These are phyloP conservation scores for Metschnikowia kofuensis DNA, from an alignment of 805 yeast species.

Conservation along the genomic window DNA sequence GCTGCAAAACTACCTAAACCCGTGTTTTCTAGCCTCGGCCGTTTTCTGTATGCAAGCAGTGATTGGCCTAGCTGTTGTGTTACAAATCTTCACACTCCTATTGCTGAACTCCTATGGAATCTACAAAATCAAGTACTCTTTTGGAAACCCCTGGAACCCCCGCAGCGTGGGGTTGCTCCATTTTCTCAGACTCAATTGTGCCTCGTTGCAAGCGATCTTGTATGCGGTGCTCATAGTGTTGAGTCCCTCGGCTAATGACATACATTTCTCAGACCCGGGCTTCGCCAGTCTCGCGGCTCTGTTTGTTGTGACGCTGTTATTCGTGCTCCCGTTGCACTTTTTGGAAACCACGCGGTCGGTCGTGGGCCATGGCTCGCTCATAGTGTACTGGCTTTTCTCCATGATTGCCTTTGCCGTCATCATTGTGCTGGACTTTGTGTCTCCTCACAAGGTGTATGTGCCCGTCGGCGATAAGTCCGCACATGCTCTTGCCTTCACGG, in stretches of 20 bases:
- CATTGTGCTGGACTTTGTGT: constrained; percentile 20
- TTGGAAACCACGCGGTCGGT: constrained; percentile 22
- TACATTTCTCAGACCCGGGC: neutral
- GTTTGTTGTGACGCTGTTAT: constrained; percentile 9
- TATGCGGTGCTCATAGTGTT: constrained; percentile 12
- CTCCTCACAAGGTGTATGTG: constrained; percentile 18
- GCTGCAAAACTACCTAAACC: constrained; percentile 25
- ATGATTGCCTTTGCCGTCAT: constrained; percentile 11
- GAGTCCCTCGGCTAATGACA: neutral
- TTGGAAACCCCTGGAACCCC: constrained; percentile 20
- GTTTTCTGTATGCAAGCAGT: constrained; percentile 9
- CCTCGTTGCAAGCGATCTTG: constrained; percentile 15
- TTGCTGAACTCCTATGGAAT: constrained; percentile 21
- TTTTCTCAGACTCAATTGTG: constrained; percentile 16
- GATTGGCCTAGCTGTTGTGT: constrained; percentile 15
- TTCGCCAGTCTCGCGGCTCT: constrained; percentile 7
- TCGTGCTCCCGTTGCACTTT: constrained; percentile 23
- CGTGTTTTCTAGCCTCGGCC: constrained; percentile 25
- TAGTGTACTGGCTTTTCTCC: constrained; percentile 23
- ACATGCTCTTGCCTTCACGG: constrained; percentile 13
- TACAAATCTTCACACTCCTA: constrained; percentile 17
- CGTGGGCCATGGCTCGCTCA: constrained; percentile 22
- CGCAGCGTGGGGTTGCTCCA: constrained; percentile 15
- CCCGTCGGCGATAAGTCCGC: constrained; percentile 6
- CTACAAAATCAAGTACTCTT: constrained; percentile 22